Evolutionary conservation across 768 basidiomycete species (phyloP).

Genomic region (Naganishia friedmannii): DNA sequence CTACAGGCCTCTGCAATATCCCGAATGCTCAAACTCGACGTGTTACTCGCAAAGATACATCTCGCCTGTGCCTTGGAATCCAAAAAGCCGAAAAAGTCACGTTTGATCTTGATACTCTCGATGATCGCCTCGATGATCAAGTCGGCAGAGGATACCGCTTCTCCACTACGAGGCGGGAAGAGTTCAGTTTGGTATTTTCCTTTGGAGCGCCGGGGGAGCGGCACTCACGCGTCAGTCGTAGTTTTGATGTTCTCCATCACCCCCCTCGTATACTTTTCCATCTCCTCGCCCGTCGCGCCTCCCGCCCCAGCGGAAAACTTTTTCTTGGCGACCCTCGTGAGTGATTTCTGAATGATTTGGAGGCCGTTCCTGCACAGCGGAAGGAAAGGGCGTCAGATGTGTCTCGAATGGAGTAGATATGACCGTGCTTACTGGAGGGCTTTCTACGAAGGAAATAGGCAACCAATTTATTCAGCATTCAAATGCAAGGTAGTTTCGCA

Average conservation of each 20-base stretch:
- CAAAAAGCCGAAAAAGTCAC: slow-evolving; percentile 53
- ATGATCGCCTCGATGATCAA: slow-evolving; percentile 56
- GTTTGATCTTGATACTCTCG: slow-evolving; percentile 54
- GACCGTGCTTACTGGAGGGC: background rate
- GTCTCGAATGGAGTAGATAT: background rate
- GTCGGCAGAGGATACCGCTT: slow-evolving; percentile 51
- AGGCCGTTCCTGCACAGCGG: slow-evolving; percentile 46
- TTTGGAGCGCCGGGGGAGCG: background rate
- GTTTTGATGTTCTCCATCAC: slow-evolving; percentile 51
- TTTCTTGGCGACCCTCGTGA: slow-evolving; percentile 53
- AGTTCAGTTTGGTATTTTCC: too few relatives aligned
- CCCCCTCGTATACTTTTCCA: slow-evolving; percentile 24
- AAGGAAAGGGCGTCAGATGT: background rate
- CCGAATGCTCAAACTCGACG: slow-evolving; percentile 52
- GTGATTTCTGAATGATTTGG: slow-evolving; percentile 53
- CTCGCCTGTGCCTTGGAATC: slow-evolving; percentile 38
- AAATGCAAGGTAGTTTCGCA: too few relatives aligned
- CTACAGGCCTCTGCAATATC: slow-evolving; percentile 51
- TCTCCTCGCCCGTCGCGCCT: slow-evolving; percentile 28
- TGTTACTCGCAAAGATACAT: slow-evolving; percentile 55
- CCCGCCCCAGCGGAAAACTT: slow-evolving; percentile 43
- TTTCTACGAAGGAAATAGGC: background rate
- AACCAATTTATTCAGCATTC: too few relatives aligned
- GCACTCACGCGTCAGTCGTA: slow-evolving; percentile 52
- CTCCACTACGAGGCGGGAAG: slow-evolving; percentile 33